Evolutionary conservation across 768 basidiomycete genomes (phyloP).

Genomic region (Phlebiopsis flavidoalba): DNA sequence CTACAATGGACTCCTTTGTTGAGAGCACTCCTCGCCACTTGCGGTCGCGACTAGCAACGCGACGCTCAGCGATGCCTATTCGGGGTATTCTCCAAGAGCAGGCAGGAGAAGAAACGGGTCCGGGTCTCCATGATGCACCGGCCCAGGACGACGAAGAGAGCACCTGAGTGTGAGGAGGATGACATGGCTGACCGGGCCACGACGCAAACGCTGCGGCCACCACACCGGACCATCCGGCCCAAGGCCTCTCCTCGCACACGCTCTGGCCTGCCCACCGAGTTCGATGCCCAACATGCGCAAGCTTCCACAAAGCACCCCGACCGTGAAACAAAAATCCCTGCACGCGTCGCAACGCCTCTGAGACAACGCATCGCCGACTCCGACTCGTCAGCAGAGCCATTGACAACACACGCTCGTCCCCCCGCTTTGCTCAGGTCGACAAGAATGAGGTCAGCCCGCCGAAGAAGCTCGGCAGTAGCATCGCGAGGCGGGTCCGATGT

Average conservation of each 20-base stretch:
- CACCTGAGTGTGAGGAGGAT: constrained; percentile 4
- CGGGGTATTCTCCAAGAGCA: constrained; percentile 36
- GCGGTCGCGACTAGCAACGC: constrained; percentile 21
- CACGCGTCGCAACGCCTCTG: constrained; percentile 1
- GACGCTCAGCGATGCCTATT: constrained; percentile 23
- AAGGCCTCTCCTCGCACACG: neutral
- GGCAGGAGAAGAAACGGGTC: constrained; percentile 28
- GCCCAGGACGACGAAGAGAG: constrained; percentile 11
- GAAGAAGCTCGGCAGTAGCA: constrained; percentile 10
- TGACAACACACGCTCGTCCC: too few species aligned
- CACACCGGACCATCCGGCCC: neutral
- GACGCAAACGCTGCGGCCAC: constrained; percentile 4
- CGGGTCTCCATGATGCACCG: constrained; percentile 27
- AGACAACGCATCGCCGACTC: constrained; percentile 6
- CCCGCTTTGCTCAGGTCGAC: constrained; percentile 9
- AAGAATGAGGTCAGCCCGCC: constrained; percentile 12
- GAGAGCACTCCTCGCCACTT: constrained; percentile 16
- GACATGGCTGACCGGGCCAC: neutral
- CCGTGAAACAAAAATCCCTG: constrained; percentile 17
- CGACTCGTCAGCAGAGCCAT: constrained; percentile 8
- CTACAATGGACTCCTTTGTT: constrained; percentile 16
- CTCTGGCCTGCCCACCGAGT: neutral
- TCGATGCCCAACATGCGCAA: constrained; percentile 1
- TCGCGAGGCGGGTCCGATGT: constrained; percentile 8
- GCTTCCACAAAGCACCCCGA: constrained; percentile 23